Conservation (phyloP, 2,329 filamentous ascomycete genomes). For the Chaetomium globosum region DNA sequence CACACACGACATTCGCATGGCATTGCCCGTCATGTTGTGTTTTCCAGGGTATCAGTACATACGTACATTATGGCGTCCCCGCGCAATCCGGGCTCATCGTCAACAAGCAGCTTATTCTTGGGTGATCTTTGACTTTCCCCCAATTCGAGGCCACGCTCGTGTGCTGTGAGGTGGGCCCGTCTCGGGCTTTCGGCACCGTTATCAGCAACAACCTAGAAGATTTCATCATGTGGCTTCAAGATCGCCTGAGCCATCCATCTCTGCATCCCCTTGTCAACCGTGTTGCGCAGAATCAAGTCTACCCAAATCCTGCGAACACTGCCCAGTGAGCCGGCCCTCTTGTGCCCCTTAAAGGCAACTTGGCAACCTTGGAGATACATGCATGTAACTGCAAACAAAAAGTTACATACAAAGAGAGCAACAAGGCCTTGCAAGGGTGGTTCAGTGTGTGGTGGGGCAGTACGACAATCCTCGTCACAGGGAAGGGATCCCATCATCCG, state of each 20-base stretch:
- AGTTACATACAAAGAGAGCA: no score
- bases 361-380: background rate
- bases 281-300: background rate
- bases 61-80: background rate
- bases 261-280: background rate
- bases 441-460: constrained; percentile 18
- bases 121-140: background rate
- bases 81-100: background rate
- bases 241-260: background rate
- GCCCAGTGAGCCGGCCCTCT: background rate
- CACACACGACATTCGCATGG: background rate
- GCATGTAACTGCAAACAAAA: no score
- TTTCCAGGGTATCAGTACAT: background rate
- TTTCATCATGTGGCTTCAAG: constrained; percentile 11
- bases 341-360: background rate
- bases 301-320: background rate
- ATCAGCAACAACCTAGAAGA: constrained; percentile 4
- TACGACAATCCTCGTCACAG: background rate
- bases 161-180: constrained; percentile 10
- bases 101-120: background rate
- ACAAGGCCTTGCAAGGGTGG: background rate
- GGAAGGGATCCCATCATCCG: constrained; percentile 17
- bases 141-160: background rate
- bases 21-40: background rate
- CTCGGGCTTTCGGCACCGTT: constrained; percentile 12